phyloP scores from a whole-genome alignment of 495 filamentous ascomycete genomes.

The Mycothermus thermophilus region DNA sequence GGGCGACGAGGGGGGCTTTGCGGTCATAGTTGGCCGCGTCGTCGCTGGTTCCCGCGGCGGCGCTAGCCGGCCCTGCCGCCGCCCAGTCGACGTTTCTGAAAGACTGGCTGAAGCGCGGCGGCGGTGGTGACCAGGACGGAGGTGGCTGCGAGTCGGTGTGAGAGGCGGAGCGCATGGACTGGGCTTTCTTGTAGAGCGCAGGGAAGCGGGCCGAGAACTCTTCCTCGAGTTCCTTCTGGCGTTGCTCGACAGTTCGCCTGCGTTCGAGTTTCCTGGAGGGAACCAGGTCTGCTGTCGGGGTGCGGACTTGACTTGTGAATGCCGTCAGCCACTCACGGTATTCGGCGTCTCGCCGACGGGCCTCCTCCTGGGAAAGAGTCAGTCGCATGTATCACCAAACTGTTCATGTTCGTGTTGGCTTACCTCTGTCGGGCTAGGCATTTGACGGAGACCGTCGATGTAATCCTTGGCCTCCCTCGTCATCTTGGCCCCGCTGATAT shows the following conservation, averaged over 20 bases:
- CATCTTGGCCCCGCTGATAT: conserved; percentile 29
- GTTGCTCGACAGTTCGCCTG: conserved; percentile 20
- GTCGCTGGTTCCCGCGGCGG: too few species aligned
- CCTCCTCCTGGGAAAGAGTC: conserved; percentile 19
- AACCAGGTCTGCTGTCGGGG: conserved; percentile 20
- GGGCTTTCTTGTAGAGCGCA: conserved; percentile 22
- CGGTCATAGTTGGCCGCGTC: conserved; percentile 7
- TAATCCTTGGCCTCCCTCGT: conserved; percentile 28
- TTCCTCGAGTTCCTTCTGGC: conserved; percentile 26
- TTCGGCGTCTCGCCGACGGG: conserved; percentile 9
- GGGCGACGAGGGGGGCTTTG: conserved; percentile 17
- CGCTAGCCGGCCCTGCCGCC: neutral
- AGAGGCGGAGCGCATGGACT: conserved; percentile 14
- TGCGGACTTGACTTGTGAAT: conserved; percentile 26
- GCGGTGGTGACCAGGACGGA: conserved; percentile 6
- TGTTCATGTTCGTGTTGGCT: neutral
- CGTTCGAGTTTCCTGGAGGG: conserved; percentile 27
- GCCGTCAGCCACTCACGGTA: conserved; percentile 27
- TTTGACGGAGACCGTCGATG: conserved; percentile 24
- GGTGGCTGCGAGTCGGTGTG: neutral
- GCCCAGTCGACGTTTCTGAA: conserved; percentile 14
- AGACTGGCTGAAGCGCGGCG: conserved; percentile 3
- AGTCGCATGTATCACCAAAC: neutral
- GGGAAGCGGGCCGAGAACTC: conserved; percentile 26
- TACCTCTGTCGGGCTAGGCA: conserved; percentile 20